A percentile compares a stretch with the other conserved stretches of the same genome.
These are phyloP conservation scores for Cutaneotrichosporon sp. DNA, from an alignment of 1,284 basidiomycete species.

Conservation along the genomic window DNA sequence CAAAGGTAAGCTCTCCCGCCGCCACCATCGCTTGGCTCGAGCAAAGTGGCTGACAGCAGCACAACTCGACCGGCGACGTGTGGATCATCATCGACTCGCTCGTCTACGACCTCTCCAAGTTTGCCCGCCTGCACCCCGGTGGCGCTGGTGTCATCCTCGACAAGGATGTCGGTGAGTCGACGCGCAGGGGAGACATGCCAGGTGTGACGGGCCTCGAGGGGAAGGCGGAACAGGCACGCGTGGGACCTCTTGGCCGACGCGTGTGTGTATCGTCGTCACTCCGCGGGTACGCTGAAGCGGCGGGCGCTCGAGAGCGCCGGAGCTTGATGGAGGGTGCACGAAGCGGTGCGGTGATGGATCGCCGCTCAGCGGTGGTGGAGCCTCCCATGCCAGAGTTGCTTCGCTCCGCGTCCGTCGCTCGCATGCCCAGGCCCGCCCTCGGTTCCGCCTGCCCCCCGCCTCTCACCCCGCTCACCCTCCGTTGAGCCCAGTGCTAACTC, in stretches of 20 bases:
- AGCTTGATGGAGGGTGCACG: neutral
- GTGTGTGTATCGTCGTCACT: neutral
- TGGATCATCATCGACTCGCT: constrained; percentile 82
- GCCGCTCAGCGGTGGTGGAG: no score
- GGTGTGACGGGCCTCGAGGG: no score
- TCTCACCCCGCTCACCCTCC: neutral
- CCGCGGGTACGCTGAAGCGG: neutral
- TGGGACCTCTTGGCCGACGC: neutral
- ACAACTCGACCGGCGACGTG: constrained; percentile 73
- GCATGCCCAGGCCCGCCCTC: neutral
- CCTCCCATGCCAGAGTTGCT: no score
- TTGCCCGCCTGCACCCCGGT: constrained; percentile 78
- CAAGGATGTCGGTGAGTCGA: constrained; percentile 66
- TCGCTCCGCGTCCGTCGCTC: neutral
- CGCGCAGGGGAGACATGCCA: neutral
- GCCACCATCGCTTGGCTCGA: neutral
- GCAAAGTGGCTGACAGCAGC: constrained; percentile 55
- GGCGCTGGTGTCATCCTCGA: constrained; percentile 73
- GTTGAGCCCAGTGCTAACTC: constrained; percentile 6
- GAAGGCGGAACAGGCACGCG: constrained; percentile 1
- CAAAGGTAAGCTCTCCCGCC: constrained; percentile 50
- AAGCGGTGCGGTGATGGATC: no score
- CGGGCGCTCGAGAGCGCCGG: neutral
- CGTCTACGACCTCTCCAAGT: constrained; percentile 78
- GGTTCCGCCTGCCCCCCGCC: neutral